Conservation (phyloP, 2,329 filamentous ascomycete species). For the Fusarium metavorans region DNA sequence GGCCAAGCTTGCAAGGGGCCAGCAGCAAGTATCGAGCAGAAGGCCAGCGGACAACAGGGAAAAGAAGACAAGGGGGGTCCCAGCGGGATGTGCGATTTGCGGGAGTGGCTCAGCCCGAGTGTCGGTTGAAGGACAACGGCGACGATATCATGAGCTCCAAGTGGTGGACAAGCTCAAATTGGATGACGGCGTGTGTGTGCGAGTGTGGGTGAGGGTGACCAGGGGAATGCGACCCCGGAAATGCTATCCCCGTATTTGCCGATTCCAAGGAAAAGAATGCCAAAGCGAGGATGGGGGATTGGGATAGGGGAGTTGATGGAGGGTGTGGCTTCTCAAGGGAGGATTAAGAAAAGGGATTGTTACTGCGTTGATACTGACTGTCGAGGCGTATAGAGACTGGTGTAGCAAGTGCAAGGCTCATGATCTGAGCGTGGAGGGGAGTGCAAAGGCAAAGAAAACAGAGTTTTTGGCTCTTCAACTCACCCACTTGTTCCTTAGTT, state of each 20-base stretch:
- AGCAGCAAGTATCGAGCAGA: slow-evolving; percentile 15
- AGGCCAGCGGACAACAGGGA: slow-evolving; percentile 20
- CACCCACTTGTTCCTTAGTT: slow-evolving; percentile 10
- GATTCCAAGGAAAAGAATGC: slow-evolving; percentile 31
- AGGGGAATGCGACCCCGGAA: slow-evolving; percentile 34
- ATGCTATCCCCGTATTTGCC: slow-evolving; percentile 25
- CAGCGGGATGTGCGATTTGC: slow-evolving; percentile 38
- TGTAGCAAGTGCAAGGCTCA: neutral
- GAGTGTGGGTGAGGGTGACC: slow-evolving; percentile 20
- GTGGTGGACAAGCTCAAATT: slow-evolving; percentile 38
- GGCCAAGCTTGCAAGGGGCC: slow-evolving; percentile 33
- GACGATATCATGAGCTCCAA: slow-evolving; percentile 35
- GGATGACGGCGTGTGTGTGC: slow-evolving; percentile 26
- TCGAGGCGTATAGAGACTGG: neutral
- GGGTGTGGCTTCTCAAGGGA: slow-evolving; percentile 32
- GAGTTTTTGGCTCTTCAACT: slow-evolving; percentile 7
- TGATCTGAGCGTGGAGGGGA: neutral
- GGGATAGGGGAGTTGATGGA: slow-evolving; percentile 28
- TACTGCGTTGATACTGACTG: slow-evolving; percentile 12
- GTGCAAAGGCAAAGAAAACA: slow-evolving; percentile 16
- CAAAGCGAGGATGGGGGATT: slow-evolving; percentile 32
- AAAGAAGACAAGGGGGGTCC: slow-evolving; percentile 31
- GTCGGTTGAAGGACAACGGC: slow-evolving; percentile 9
- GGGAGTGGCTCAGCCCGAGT: slow-evolving; percentile 40
- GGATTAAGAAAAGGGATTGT: slow-evolving; percentile 25